Evolutionary conservation across 768 basidiomycete genomes (phyloP).

Genomic region (Lentinula sp.): DNA sequence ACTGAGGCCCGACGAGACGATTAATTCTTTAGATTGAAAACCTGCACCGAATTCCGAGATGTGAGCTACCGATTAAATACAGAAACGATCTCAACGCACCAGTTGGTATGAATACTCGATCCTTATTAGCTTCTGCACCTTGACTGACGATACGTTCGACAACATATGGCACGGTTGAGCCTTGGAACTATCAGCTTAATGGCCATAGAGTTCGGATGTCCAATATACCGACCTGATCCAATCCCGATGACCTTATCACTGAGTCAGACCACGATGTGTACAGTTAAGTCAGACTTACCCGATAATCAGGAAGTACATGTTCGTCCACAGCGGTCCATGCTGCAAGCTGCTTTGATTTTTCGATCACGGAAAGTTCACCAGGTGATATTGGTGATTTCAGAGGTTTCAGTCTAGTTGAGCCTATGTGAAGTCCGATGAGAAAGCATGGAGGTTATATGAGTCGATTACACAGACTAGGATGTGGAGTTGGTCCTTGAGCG

Average conservation of each 20-base stretch:
- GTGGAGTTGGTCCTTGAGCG: background rate
- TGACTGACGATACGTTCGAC: conserved; percentile 91
- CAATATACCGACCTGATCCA: conserved; percentile 58
- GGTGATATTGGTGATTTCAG: conserved; percentile 7
- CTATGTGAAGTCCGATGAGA: background rate
- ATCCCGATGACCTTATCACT: conserved; percentile 73
- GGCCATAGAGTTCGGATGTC: conserved; percentile 6
- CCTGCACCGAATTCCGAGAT: conserved; percentile 30
- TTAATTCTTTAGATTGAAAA: conserved; percentile 95
- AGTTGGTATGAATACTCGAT: conserved; percentile 86
- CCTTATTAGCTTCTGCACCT: conserved; percentile 66
- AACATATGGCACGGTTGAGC: conserved; percentile 94
- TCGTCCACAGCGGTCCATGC: conserved; percentile 93
- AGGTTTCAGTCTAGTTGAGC: conserved; percentile 2
- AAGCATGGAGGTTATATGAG: background rate
- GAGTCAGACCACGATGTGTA: background rate
- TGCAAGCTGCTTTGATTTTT: conserved; percentile 83
- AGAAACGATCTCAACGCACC: conserved; percentile 33
- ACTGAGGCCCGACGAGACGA: conserved; percentile 68
- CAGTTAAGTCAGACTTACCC: conserved; percentile 40
- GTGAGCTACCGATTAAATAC: background rate
- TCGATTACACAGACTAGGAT: background rate
- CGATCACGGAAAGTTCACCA: conserved; percentile 33
- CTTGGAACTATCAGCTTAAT: conserved; percentile 24
- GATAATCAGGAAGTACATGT: conserved; percentile 77